phyloP scores from a whole-genome alignment of 1,284 basidiomycete genomes.

The Gomphus bonarii region DNA sequence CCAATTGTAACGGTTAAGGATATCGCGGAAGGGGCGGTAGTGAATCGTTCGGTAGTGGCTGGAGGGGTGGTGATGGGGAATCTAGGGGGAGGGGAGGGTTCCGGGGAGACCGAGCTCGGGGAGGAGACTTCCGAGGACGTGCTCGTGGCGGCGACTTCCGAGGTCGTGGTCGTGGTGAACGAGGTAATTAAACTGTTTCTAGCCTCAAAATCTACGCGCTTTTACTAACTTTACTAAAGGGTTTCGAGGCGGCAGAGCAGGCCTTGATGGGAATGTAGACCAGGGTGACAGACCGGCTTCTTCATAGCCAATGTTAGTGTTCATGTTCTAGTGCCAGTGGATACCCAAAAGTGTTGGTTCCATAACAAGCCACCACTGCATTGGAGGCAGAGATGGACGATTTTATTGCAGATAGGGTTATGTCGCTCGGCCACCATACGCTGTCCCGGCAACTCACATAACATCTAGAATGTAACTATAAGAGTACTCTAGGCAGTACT shows the following conservation, averaged over 20 bases:
- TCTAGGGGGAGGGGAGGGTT: constrained; percentile 10
- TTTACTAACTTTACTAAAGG: neutral
- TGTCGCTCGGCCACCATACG: too few relatives aligned
- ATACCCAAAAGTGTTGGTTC: neutral
- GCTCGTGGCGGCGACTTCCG: constrained; percentile 10
- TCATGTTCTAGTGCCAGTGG: neutral
- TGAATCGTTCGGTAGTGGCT: constrained; percentile 17
- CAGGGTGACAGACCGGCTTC: neutral
- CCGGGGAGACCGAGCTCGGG: constrained; percentile 10
- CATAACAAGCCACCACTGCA: neutral
- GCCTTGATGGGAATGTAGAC: neutral
- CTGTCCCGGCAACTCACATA: too few relatives aligned
- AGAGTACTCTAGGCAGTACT: too few relatives aligned
- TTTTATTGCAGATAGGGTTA: too few relatives aligned
- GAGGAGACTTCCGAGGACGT: constrained; percentile 11
- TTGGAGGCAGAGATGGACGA: too few relatives aligned
- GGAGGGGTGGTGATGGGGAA: constrained; percentile 25
- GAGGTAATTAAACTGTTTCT: constrained; percentile 3
- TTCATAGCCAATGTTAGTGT: neutral
- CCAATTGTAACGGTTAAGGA: neutral
- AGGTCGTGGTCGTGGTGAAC: constrained; percentile 6
- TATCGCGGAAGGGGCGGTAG: constrained; percentile 18
- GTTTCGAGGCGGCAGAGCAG: neutral
- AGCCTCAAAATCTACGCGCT: too few relatives aligned
- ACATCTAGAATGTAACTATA: too few relatives aligned